phyloP scores from a whole-genome alignment of 495 filamentous ascomycete species.

The Aspergillus coremiiformis region DNA sequence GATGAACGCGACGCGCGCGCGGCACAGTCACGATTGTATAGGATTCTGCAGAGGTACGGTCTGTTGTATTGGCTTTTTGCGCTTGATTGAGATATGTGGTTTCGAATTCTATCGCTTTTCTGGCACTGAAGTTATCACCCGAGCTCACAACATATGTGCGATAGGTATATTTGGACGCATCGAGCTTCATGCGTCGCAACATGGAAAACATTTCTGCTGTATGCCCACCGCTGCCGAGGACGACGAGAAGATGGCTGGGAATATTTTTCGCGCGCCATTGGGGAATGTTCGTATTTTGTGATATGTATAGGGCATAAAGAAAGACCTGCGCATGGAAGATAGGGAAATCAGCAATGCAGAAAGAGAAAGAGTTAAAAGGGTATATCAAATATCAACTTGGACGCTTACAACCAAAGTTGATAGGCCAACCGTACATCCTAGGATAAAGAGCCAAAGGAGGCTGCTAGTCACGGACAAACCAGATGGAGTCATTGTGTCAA shows the following conservation, averaged over 20 bases:
- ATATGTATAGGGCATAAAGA: conserved; percentile 20
- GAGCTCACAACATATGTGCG: conserved; percentile 75
- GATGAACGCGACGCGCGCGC: conserved; percentile 70
- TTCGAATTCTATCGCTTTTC: conserved; percentile 62
- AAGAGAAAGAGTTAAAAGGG: background rate
- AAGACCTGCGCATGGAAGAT: conserved; percentile 16
- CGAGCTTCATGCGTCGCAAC: conserved; percentile 44
- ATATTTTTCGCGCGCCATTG: conserved; percentile 24
- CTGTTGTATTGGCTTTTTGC: background rate
- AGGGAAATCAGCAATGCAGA: background rate
- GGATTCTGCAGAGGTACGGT: conserved; percentile 5
- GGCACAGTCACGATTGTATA: conserved; percentile 57
- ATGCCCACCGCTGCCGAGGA: conserved; percentile 90
- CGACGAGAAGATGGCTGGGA: conserved; percentile 64
- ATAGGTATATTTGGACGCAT: conserved; percentile 48
- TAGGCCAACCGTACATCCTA: background rate
- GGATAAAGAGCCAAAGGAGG: background rate
- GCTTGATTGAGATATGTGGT: conserved; percentile 15
- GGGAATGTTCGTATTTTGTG: conserved; percentile 28
- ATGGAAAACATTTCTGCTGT: conserved; percentile 89
- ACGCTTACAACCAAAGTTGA: background rate
- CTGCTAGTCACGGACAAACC: background rate
- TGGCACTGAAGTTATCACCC: conserved; percentile 67
- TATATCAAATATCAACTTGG: background rate
- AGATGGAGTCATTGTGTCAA: background rate